Base-by-base conservation (phyloP, 257 asterid species). In the Petrea volubilis region DNA sequence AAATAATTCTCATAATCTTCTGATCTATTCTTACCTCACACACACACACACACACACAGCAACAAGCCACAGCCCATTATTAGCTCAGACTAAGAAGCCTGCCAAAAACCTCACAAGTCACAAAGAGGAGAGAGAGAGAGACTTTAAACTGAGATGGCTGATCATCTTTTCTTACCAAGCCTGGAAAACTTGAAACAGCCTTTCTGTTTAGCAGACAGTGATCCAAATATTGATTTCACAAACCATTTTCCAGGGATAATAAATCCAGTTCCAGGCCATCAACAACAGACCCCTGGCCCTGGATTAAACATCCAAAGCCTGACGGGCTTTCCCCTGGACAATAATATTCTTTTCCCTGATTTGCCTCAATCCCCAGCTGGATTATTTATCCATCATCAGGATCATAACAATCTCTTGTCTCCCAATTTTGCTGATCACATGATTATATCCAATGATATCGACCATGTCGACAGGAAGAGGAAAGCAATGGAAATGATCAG, bases 231-330 rank as follows among this genome's bases (percentile, higher is more conserved):
- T 64, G 84, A 81, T 24, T 25, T 79, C 43, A 58, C 68, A 43
- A 78, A 53, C 77, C 81, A 81, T 14, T 85, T 82, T 79, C 74
- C 86, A 66, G 84, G 72, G 10, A 63, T 80, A 52, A 82, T n/a
- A n/a, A n/a, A n/a, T n/a, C n/a, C n/a, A n/a, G n/a, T 67, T 68
- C 80, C 83, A 10, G 40, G 43, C 53, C 80, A 60, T 15, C 72
- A 75, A n/a, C 82, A 79, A 7, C 25, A 81, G 9, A 20, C 65
- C 49, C 20, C 33, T 53, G 27, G 50, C 9, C 1, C 43, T 5
- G 43, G 43, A 31, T 36, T 70, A 33, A 67, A 71, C 46, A 52
- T 75, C 33, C 86, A 78, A 6, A 52, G 41, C 40, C 27, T 76
- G 44, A 20, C 78, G 68, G 88, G 82, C 27, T 76, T 82, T 73